Percentiles rank a stretch among this genome's conserved stretches.
Conservation (phyloP, 2,329 filamentous ascomycete genomes). For the Aureobasidium uvarum region DNA sequence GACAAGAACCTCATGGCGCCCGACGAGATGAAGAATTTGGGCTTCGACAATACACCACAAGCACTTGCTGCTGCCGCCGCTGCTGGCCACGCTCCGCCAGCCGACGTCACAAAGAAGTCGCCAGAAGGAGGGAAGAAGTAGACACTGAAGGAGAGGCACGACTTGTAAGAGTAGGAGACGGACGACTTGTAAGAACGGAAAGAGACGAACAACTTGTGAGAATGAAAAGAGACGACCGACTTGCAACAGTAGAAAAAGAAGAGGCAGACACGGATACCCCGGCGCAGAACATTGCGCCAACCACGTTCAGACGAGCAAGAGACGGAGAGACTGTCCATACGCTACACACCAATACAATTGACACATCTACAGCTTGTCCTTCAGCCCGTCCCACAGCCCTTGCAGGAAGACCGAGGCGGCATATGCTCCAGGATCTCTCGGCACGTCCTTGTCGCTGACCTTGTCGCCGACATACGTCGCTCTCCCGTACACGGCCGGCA, state of each 20-base stretch:
- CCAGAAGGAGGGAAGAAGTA: neutral
- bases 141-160: neutral
- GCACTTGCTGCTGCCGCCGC: constrained; percentile 14
- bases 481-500: constrained; percentile 41
- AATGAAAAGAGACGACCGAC: neutral
- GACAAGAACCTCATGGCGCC: constrained; percentile 92
- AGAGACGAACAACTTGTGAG: neutral
- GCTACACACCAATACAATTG: constrained; percentile 1
- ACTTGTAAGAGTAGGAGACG: neutral
- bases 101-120: neutral
- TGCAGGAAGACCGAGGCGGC: constrained; percentile 40
- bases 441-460: constrained; percentile 32
- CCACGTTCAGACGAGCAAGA: neutral
- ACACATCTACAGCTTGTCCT: constrained; percentile 12
- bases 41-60: constrained; percentile 56
- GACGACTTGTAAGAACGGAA: neutral
- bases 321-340: neutral
- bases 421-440: constrained; percentile 42
- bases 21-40: constrained; percentile 92
- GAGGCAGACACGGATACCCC: neutral
- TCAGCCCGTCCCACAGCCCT: constrained; percentile 35
- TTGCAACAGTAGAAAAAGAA: neutral
- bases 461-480: constrained; percentile 41
- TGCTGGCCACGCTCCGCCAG: constrained; percentile 11
- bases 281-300: neutral